Evolutionary conservation across 495 filamentous ascomycete genomes (phyloP), one percentile per base, ranked within the genome.

Genomic region (Astrothelium macrocarpum): DNA sequence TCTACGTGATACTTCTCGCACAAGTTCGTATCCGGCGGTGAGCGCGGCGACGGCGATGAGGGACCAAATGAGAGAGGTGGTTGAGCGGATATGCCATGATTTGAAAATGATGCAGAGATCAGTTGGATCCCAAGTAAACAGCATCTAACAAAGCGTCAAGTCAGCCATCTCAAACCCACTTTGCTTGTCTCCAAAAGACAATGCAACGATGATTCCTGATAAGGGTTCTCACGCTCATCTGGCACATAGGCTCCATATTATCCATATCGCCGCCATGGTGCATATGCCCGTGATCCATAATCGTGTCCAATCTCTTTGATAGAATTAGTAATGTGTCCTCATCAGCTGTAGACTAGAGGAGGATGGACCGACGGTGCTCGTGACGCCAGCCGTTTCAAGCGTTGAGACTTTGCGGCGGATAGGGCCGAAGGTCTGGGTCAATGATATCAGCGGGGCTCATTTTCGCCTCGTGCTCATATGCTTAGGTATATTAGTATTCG

Each of bases 51-150:
- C 85, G 61, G 84, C 89, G 59, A 90, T 73, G 66, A 98, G 86
- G 34, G 91, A 95, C 69, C 89, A 71, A 71, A 96, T 68, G 32
- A 98, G 85, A 9, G 85, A 84, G 28, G 80, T 64, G n/a, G 84
- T 84, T 45, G 84, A 85, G 60, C 77, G 82, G 74, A 97, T 78
- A 71, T 87, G 94, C 94, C 94, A 98, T 77, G 85, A 83, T 67
- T 80, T 85, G 80, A 97, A 98, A 75, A 97, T 81, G 71, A 98
- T 92, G 81, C 94, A 98, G 64, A 98, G 88, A 75, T 97, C 84
- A 53, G 83, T 79, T 20, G 90, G 91, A 69, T 88, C 82, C 95
- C 94, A 97, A 60, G 91, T 98, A 76, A 98, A 98, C 36, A 97
- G 84, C 93, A 96, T 97, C 90, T 95, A 61, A 32, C 1, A 20